These are phyloP conservation scores for Gentiana dahurica DNA, from an alignment of 257 asterid genomes.

Conservation along the genomic window DNA sequence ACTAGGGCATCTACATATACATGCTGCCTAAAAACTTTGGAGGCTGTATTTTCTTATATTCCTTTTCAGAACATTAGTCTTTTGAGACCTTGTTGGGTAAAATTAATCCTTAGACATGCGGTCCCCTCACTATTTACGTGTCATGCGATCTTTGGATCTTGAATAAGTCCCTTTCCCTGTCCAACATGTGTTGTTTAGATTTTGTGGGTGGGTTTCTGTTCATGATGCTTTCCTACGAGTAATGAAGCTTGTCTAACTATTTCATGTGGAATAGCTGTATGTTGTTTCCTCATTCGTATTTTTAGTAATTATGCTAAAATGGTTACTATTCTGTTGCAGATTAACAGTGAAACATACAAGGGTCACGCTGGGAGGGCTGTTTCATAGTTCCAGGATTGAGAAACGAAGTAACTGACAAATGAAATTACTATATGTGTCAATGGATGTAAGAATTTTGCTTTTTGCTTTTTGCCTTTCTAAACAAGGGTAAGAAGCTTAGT, in stretches of 20 bases:
- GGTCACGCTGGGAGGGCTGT: constrained; percentile 29
- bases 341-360: constrained; percentile 11
- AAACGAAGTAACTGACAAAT: no score
- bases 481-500: constrained; percentile 2
- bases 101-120: no score
- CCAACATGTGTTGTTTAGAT: background rate
- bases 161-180: no score
- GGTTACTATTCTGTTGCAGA: constrained; percentile 28
- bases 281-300: background rate
- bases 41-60: no score
- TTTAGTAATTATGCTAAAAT: background rate
- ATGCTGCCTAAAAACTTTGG: no score
- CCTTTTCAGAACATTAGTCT: no score
- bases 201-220: background rate
- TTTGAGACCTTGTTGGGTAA: no score
- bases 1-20: no score
- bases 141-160: no score
- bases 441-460: constrained; percentile 1
- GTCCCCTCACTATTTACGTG: no score
- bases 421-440: background rate
- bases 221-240: background rate
- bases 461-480: background rate
- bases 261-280: background rate
- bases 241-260: background rate
- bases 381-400: constrained; percentile 26